Evolutionary conservation across 2,329 filamentous ascomycete genomes (phyloP), one percentile per base, ranked within the genome.

Genomic region (Coleophoma crateriformis): DNA sequence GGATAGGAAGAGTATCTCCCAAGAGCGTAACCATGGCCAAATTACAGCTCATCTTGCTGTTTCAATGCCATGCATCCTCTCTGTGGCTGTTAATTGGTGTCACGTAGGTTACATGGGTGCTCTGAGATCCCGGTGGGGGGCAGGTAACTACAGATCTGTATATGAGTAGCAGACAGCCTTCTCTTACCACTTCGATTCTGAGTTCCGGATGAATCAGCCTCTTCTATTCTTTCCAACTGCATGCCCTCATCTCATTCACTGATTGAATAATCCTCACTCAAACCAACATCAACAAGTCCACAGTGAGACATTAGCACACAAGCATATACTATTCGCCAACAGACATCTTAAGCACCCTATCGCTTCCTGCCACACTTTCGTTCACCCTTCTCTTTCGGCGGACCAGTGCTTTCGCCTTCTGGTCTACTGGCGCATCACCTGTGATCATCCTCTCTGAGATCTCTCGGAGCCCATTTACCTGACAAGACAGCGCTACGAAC

Each of bases 231-330:
- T 49, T 35, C n/a, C 54, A 47, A 50, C 46, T 38, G 54, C 49
- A 51, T 55, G 45, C 53, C 51, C 54, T 57, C 57, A 49, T 32
- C 46, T 52, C 48, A 50, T 39, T 27, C 27, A 42, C 42, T 42
- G 46, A 42, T 22, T 22, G 40, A 19, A 39, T 33, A 40, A 47
- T n/a, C 38, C 38, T 76, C 42, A 90, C 90, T 60, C 85, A 83
- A 1, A 87, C 90, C 61, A 78, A 83, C 34, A 89, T 88, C 45
- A 27, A 48, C 39, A 46, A 14, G 8, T n/a, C 32, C 47, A 4
- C 22, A 46, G 32, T 44, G 13, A 39, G 15, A 45, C n/a, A 32
- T 15, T 17, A 37, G 41, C 35, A 34, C 48, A 14, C 48, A 45
- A 41, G 38, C 20, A 35, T n/a, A 45, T 64, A 22, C 8, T 13